Base-by-base conservation (phyloP, 2,329 filamentous ascomycete genomes). In the Cordyceps farinosa region DNA sequence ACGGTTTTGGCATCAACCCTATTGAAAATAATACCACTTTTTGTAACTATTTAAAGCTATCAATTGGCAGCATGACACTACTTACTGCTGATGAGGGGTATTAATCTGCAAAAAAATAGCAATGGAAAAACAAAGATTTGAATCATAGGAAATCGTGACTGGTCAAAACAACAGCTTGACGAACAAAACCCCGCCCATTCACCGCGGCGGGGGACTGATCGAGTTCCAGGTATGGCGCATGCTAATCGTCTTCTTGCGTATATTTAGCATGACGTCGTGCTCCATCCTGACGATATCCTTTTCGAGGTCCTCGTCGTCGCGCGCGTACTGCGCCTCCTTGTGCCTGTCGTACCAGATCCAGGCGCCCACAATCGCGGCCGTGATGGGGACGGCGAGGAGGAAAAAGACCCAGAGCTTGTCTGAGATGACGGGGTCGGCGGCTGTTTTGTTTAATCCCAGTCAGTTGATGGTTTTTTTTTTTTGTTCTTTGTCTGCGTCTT, bases 361-460 rank as follows among this genome's bases (percentile, higher is more conserved):
- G n/a, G 76, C 70, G 3, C 75, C 73, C 30, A 88, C 82, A 65
- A 88, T 84, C 56, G 77, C 34, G 2, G 80, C 69, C 0, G 86
- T 88, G 59, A 87, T 67, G 3, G 86, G 86, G 11, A 88, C 72
- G 3, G 84, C 85, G 61, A 87, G 79, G 65, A 76, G 84, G 67
- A 87, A 88, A 75, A 87, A 88, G 60, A 88, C 80, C 85, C 86
- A 88, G 32, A 88, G 76, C 56, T 79, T 74, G 22, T 76, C 71
- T 11, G 82, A 83, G 17, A 87, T 81, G 54, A 77, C 72, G 5
- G 78, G 75, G 22, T 74, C 71, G 5, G 74, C 71, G 57, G 38
- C 38, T 72, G 75, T 70, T 29, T 30, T 45, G 11, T 27, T 36
- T 29, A 11, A 5, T n/a, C 1, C 2, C 44, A 22, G 40, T 44